Evolutionary conservation across 768 basidiomycete species (phyloP).

Genomic region (Phaeotremella skinneri): DNA sequence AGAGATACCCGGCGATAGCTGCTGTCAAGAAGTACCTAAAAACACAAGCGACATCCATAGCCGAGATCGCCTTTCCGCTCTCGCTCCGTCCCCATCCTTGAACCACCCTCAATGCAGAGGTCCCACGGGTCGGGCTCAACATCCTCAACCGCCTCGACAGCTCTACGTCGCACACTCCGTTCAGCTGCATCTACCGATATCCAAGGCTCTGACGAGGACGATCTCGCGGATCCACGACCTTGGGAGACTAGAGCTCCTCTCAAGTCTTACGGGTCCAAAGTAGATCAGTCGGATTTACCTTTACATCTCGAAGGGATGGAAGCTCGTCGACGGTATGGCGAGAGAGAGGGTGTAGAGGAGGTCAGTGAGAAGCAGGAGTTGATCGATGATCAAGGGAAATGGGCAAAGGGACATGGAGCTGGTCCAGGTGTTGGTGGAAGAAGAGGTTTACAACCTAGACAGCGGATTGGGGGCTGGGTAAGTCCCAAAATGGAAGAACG

Average conservation of each 20-base stretch:
- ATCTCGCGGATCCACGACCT: conserved; percentile 38
- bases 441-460: conserved; percentile 46
- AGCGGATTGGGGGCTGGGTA: conserved; percentile 42
- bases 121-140: conserved; percentile 11
- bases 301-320: conserved; percentile 35
- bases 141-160: conserved; percentile 20
- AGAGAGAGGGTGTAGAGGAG: conserved; percentile 17
- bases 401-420: conserved; percentile 46
- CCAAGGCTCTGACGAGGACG: conserved; percentile 17
- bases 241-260: conserved; percentile 34
- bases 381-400: conserved; percentile 40
- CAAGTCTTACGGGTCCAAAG: conserved; percentile 32
- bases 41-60: too few species aligned
- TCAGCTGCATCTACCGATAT: not conserved
- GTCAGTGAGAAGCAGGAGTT: conserved; percentile 16
- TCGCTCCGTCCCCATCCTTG: not conserved
- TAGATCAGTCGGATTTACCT: conserved; percentile 24
- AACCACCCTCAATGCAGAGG: conserved; percentile 22
- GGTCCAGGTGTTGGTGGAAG: conserved; percentile 48
- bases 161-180: conserved; percentile 20
- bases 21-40: too few species aligned
- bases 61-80: not conserved
- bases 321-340: conserved; percentile 29
- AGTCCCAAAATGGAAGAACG: conserved; percentile 9
- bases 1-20: too few species aligned